Evolutionary conservation across 805 yeast species (phyloP).

Genomic region (Saturnispora quitensis): DNA sequence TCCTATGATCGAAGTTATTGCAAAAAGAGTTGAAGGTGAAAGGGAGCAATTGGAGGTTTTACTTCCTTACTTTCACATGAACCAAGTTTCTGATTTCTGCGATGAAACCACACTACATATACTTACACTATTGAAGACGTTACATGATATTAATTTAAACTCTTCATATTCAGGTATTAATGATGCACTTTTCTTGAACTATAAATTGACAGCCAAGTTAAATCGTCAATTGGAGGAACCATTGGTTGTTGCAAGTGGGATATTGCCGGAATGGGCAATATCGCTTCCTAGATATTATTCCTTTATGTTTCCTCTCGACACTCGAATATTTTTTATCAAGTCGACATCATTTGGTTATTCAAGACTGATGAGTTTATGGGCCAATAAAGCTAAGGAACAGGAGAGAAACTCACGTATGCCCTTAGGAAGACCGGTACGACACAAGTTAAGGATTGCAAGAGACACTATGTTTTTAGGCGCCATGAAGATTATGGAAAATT

Average conservation of each 20-base stretch:
- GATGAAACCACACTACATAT: conserved; percentile 32
- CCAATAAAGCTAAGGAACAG: conserved; percentile 33
- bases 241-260: conserved; percentile 74
- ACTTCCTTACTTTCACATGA: conserved; percentile 21
- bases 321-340: conserved; percentile 68
- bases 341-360: conserved; percentile 90
- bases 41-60: conserved; percentile 24
- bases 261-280: conserved; percentile 78
- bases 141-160: conserved; percentile 33
- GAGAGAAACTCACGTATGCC: conserved; percentile 18
- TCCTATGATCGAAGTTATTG: conserved; percentile 40
- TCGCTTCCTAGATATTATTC: conserved; percentile 66
- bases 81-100: conserved; percentile 23
- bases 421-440: conserved; percentile 69
- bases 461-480: conserved; percentile 66
- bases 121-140: conserved; percentile 38
- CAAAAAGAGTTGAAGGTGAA: conserved; percentile 27
- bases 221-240: conserved; percentile 87
- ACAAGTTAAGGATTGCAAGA: conserved; percentile 72
- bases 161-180: conserved; percentile 3
- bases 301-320: conserved; percentile 76
- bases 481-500: conserved; percentile 61
- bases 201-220: conserved; percentile 78
- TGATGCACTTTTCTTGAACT: conserved; percentile 46
- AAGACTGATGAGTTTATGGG: conserved; percentile 72